Conservation (phyloP, 768 basidiomycete species). For the Lactifluus rugatus region DNA sequence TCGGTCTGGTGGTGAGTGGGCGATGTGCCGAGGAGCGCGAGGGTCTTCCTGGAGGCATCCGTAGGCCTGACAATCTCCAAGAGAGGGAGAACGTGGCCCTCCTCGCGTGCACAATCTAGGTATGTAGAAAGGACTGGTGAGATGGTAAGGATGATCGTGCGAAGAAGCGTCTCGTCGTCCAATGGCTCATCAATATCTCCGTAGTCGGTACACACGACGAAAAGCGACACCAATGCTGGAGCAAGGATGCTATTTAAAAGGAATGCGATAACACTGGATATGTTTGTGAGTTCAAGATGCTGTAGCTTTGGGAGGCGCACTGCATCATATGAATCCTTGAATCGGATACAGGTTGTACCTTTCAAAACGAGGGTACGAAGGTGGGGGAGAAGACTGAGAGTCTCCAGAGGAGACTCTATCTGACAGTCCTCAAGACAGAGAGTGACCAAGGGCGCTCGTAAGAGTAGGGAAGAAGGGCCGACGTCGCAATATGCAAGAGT, state of each 20-base stretch:
- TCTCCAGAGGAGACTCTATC: not conserved
- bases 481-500: not conserved
- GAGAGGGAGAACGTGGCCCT: not conserved
- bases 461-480: not conserved
- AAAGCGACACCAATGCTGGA: not conserved
- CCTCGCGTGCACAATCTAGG: not conserved
- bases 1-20: not conserved
- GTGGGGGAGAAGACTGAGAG: not conserved
- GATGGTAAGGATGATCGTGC: not conserved
- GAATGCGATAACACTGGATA: not conserved
- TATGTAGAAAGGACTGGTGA: conserved; percentile 2
- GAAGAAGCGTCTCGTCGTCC: not conserved
- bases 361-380: conserved; percentile 1
- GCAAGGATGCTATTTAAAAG: not conserved
- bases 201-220: conserved; percentile 3
- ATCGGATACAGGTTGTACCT: not conserved
- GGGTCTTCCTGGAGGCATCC: not conserved
- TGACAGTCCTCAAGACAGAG: not conserved
- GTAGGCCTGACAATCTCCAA: conserved; percentile 2
- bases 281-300: not conserved
- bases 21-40: not conserved
- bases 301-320: not conserved
- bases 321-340: not conserved
- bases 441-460: not conserved
- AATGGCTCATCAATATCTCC: not conserved